Base-by-base conservation (phyloP, 2,329 filamentous ascomycete genomes). In the Penicillium sp. region DNA sequence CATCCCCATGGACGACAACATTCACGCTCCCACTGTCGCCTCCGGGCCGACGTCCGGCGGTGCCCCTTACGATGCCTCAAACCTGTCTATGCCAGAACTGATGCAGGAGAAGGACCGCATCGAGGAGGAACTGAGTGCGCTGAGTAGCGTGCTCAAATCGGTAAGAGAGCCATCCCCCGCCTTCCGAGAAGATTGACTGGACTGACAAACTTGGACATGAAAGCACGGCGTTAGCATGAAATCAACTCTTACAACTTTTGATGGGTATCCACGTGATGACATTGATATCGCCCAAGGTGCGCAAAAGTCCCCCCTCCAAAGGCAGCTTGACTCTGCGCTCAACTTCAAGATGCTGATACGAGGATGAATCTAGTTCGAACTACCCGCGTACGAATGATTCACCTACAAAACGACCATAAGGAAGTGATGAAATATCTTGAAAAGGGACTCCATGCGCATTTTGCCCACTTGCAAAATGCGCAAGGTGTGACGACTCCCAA, bases 211-310 rank as follows among this genome's bases (percentile, higher is more conserved):
- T n/a, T 16, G 16, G 18, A 19, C 11, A 26, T 11, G 7, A 43
- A 14, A 97, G 92, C 93, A 97, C 79, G 87, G 89, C 40, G 93
- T 96, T 49, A 87, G 89, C 67, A 99, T 99, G 94, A 87, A 88
- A 66, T 97, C 94, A 7, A 82, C 86, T 54, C 84, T 99, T 34
- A 85, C 91, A 21, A 97, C 93, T 13, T 84, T 87, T 57, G 94
- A 97, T 75, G 94, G 94, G 44, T 99, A 91, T 71, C 94, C 94
- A 28, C 85, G 94, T 70, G 88, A 90, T 66, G 94, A 99, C 74
- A 87, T 99, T 60, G 94, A 99, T 72, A 89, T 99, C 59, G 89
- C 94, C 23, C 93, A 97, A 77, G 94, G 91, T 94, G 85, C 62
- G 81, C 46, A 10, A 29, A 44, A 13, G 16, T 24, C 36, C 28